Evolutionary conservation across 306 rosid species (phyloP).

Genomic region (Boehmeria nivea): DNA sequence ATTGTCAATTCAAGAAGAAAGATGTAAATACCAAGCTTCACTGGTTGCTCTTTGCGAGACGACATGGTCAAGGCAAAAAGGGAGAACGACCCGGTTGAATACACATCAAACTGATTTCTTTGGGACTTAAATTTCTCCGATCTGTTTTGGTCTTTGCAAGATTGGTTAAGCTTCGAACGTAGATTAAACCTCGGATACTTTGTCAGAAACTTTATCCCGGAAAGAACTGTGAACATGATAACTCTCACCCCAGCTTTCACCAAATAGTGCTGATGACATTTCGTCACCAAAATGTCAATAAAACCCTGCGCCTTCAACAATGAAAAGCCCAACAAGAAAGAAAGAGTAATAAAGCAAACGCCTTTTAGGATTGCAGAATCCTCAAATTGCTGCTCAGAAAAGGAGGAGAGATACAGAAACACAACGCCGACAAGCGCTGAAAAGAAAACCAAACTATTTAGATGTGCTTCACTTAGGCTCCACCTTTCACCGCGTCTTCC

Average conservation of each 20-base stretch:
- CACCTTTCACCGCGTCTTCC: neutral
- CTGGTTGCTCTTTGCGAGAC: no score
- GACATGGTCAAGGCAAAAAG: neutral
- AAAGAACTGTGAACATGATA: neutral
- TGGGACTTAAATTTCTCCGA: neutral
- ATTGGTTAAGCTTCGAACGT: neutral
- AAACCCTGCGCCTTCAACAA: neutral
- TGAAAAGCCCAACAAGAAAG: neutral
- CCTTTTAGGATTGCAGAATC: neutral
- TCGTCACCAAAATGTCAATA: neutral
- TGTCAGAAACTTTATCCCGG: neutral
- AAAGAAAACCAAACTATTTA: neutral
- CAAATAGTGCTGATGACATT: neutral
- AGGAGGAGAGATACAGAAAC: neutral
- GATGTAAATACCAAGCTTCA: neutral
- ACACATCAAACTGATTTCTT: neutral
- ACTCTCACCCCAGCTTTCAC: neutral
- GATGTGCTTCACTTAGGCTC: neutral
- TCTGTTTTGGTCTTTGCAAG: neutral
- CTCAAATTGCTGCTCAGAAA: neutral
- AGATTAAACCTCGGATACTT: neutral
- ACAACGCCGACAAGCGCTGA: slow-evolving; percentile 1
- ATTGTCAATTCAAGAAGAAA: slow-evolving; percentile 3
- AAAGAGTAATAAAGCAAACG: neutral
- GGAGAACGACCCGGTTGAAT: neutral